Base-by-base conservation (phyloP, 441 rosid species). In the Populus trichocarpa region DNA sequence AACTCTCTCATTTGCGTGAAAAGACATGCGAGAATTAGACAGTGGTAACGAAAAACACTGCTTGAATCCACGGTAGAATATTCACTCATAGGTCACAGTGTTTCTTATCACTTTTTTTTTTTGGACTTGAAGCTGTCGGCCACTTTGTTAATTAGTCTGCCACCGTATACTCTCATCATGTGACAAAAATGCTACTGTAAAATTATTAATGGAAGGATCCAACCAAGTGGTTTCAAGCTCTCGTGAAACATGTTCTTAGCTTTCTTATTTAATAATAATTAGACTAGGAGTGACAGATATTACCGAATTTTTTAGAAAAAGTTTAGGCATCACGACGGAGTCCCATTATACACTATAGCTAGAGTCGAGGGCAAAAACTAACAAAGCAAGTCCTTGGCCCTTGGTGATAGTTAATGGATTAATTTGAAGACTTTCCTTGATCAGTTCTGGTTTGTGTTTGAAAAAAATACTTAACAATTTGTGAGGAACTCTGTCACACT, bases 81-180 rank as follows among this genome's bases (percentile, higher is more conserved):
- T 40, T 40, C 46, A 40, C 3, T 12, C 46, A 10, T 12, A 2
- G 3, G 14, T 40, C 42, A 38, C 42, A 36, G 13, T 40, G 46
- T 11, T 40, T 40, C 46, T 40, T 40, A 40, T 40, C 14, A 40
- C 5, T 12, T 40, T 40, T 40, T 2, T 40, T 40, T 75, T 72
- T 73, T 57, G 36, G 72, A 68, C 61, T 35, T 66, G 3, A 13
- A 67, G 36, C 42, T 78, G 71, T 70, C 25, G 66, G 66, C 40
- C 75, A 74, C 67, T 33, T 69, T 35, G 38, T 46, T 64, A 13
- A 8, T 32, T 46, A 12, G 18, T 38, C 75, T 63, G 57, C 20
- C 57, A 46, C 76, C 36, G 28, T 65, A 33, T 79, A 57, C 59
- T 72, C 10, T 32, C 64, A 14, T 57, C 66, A 81, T 67, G 73